A percentile compares a stretch with the other conserved stretches of the same genome.
These are phyloP conservation scores for Calcarisporium arbuscula DNA, from an alignment of 2,329 filamentous ascomycete genomes.

Conservation along the genomic window DNA sequence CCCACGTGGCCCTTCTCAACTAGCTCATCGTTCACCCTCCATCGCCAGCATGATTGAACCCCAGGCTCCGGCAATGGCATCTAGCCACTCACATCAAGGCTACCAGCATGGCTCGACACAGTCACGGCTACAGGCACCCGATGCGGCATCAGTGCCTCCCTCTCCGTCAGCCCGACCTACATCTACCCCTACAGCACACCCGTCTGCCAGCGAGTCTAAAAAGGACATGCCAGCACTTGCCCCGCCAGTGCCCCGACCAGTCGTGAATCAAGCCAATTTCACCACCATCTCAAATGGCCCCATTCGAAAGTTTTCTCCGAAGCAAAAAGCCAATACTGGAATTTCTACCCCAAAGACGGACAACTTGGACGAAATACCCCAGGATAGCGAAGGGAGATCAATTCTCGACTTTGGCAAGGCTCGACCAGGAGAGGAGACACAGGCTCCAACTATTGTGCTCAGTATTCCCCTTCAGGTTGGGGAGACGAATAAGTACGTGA, in stretches of 20 bases:
- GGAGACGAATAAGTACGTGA: slow-evolving; percentile 84
- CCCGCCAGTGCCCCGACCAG: slow-evolving; percentile 19
- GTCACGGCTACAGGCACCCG: slow-evolving; percentile 25
- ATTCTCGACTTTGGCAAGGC: slow-evolving; percentile 57
- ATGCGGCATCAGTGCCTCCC: slow-evolving; percentile 31
- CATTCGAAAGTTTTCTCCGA: slow-evolving; percentile 40
- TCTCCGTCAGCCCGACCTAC: slow-evolving; percentile 33
- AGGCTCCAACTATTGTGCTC: slow-evolving; percentile 73
- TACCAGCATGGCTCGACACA: slow-evolving; percentile 20
- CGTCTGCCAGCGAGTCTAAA: slow-evolving; percentile 26
- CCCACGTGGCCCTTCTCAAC: slow-evolving; percentile 34
- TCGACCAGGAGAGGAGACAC: slow-evolving; percentile 50
- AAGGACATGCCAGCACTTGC: slow-evolving; percentile 28
- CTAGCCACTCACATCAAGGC: slow-evolving; percentile 20
- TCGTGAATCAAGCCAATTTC: slow-evolving; percentile 32
- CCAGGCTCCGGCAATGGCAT: slow-evolving; percentile 23
- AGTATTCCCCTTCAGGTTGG: slow-evolving; percentile 69
- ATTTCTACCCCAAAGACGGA: slow-evolving; percentile 43
- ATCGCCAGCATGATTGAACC: slow-evolving; percentile 82
- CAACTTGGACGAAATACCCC: slow-evolving; percentile 39
- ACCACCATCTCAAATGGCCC: slow-evolving; percentile 34
- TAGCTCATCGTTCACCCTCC: slow-evolving; percentile 60
- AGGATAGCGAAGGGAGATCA: slow-evolving; percentile 42
- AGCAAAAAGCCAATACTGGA: slow-evolving; percentile 37
- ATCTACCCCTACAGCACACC: slow-evolving; percentile 25